A percentile compares a stretch with the other conserved stretches of the same genome.
phyloP scores from a whole-genome alignment of 2,329 filamentous ascomycete genomes.

The Didymella glomerata region DNA sequence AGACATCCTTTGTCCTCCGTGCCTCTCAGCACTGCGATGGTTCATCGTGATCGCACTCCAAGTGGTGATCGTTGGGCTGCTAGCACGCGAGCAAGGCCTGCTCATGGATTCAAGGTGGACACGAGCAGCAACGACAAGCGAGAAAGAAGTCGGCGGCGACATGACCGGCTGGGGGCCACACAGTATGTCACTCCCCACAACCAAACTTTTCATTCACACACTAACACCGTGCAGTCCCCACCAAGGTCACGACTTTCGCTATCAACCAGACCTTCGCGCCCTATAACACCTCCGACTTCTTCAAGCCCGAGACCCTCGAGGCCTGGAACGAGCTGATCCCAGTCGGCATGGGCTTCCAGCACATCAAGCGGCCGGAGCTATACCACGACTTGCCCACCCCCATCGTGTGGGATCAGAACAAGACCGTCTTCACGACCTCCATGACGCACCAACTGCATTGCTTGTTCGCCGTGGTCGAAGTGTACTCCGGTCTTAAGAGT shows the following conservation, averaged over 20 bases:
- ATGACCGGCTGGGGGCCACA: conserved; percentile 47
- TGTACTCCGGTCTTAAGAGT: conserved; percentile 41
- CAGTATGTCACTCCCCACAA: conserved; percentile 27
- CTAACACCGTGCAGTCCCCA: conserved; percentile 36
- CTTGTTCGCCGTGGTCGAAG: conserved; percentile 45
- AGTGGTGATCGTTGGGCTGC: conserved; percentile 40
- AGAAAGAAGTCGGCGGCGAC: conserved; percentile 44
- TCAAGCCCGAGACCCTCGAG: conserved; percentile 42
- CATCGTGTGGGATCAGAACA: conserved; percentile 43
- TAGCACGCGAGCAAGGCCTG: conserved; percentile 44
- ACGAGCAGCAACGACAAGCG: conserved; percentile 35
- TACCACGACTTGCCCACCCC: conserved; percentile 48
- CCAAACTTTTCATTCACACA: neutral
- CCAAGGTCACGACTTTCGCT: conserved; percentile 44
- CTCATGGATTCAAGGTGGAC: conserved; percentile 32
- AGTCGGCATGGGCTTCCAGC: conserved; percentile 49
- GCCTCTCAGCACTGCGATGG: conserved; percentile 39
- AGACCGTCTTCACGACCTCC: conserved; percentile 46
- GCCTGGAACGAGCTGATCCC: conserved; percentile 45
- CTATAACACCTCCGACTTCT: conserved; percentile 49
- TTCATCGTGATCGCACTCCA: conserved; percentile 43
- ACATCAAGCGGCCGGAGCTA: conserved; percentile 36
- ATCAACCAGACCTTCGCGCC: conserved; percentile 48
- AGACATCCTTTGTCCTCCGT: conserved; percentile 23
- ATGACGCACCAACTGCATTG: conserved; percentile 50